Percentiles rank a stretch among this genome's conserved stretches.
phyloP scores from a whole-genome alignment of 2,329 filamentous ascomycete genomes.

The Cladosporium sp. region DNA sequence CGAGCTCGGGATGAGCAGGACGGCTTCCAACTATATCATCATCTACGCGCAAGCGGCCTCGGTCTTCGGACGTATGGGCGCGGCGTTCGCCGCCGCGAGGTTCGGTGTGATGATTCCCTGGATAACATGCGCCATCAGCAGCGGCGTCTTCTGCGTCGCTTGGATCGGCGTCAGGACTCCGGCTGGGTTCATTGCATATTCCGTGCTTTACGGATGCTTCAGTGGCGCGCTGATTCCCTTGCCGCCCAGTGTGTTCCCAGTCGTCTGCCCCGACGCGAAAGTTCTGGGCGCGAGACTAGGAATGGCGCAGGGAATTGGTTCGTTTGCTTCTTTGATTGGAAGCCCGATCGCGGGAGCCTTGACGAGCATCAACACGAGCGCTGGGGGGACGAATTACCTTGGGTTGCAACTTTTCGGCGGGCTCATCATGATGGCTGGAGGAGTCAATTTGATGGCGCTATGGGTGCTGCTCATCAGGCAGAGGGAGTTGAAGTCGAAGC shows the following conservation, averaged over 20 bases:
- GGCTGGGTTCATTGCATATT: slow-evolving; percentile 39
- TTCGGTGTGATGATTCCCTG: slow-evolving; percentile 53
- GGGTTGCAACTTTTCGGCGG: slow-evolving; percentile 30
- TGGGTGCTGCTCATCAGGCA: slow-evolving; percentile 25
- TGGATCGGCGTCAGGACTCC: slow-evolving; percentile 51
- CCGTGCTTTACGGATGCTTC: slow-evolving; percentile 43
- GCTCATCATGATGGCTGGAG: slow-evolving; percentile 26
- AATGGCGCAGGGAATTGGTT: slow-evolving; percentile 44
- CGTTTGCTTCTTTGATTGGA: slow-evolving; percentile 41
- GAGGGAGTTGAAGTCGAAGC: slow-evolving; percentile 20
- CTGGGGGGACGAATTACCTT: slow-evolving; percentile 21
- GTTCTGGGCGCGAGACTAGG: slow-evolving; percentile 45
- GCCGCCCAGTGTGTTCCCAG: slow-evolving; percentile 40
- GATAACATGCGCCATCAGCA: slow-evolving; percentile 44
- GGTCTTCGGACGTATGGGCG: slow-evolving; percentile 49
- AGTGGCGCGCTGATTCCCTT: slow-evolving; percentile 43
- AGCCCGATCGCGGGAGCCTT: slow-evolving; percentile 45
- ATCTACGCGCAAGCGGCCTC: slow-evolving; percentile 56
- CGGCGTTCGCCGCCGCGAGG: slow-evolving; percentile 46
- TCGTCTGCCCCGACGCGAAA: slow-evolving; percentile 43
- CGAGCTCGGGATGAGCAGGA: slow-evolving; percentile 40
- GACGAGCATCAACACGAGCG: slow-evolving; percentile 13
- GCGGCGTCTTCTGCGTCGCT: slow-evolving; percentile 48
- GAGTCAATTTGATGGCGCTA: slow-evolving; percentile 21
- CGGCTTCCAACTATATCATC: slow-evolving; percentile 50